These are phyloP conservation scores for Microstegium vimineum DNA, from an alignment of 176 grass and related monocot genomes.

Conservation along the genomic window DNA sequence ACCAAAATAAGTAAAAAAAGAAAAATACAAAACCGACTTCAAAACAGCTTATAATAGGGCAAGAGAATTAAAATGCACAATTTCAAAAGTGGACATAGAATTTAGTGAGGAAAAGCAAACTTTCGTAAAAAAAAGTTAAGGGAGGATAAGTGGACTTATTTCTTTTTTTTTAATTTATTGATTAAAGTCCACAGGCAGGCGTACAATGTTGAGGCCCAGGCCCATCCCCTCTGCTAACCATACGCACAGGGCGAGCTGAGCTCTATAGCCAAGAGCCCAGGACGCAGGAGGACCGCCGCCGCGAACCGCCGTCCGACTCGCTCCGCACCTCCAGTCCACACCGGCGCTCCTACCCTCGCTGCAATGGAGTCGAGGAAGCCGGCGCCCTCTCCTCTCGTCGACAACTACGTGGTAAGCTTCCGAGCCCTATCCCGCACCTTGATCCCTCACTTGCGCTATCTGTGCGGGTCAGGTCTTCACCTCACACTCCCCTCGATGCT, in stretches of 20 bases:
- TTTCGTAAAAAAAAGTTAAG: too few species aligned
- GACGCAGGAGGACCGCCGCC: not conserved
- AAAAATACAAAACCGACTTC: too few species aligned
- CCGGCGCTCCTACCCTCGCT: not conserved
- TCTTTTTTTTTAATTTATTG: too few species aligned
- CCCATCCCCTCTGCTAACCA: not conserved
- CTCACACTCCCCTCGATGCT: not conserved
- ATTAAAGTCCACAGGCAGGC: not conserved
- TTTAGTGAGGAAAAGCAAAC: too few species aligned
- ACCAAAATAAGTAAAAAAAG: too few species aligned
- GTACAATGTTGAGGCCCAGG: not conserved
- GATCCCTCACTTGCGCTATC: not conserved
- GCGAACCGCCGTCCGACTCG: not conserved
- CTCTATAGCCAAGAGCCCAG: not conserved
- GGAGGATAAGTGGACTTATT: too few species aligned
- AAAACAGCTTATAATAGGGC: too few species aligned
- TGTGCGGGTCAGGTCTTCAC: not conserved
- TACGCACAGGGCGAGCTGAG: not conserved
- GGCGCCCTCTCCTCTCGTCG: slow-evolving; percentile 21
- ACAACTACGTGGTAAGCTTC: slow-evolving; percentile 36
- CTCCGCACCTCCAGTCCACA: not conserved
- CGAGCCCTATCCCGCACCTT: not conserved
- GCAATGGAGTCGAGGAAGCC: slow-evolving; percentile 37
- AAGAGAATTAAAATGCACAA: too few species aligned
- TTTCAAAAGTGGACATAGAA: too few species aligned